phyloP scores from a whole-genome alignment of 2,329 filamentous ascomycete species.

The Stemphylium vesicarium region DNA sequence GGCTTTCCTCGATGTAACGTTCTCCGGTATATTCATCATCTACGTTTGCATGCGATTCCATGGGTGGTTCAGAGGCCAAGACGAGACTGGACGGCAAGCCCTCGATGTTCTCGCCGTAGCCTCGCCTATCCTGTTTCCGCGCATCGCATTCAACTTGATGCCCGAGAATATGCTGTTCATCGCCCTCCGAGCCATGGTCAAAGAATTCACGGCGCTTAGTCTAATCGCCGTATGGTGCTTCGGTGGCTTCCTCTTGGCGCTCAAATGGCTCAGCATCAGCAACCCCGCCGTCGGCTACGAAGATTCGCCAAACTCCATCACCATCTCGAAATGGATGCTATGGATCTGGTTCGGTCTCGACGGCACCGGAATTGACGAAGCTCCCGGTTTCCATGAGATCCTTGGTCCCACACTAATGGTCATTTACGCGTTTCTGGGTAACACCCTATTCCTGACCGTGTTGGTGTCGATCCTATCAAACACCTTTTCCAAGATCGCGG shows the following conservation, averaged over 20 bases:
- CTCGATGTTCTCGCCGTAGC: constrained; percentile 80
- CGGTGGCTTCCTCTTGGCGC: constrained; percentile 77
- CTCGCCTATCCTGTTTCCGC: constrained; percentile 77
- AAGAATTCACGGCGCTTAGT: constrained; percentile 80
- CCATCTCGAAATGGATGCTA: constrained; percentile 88
- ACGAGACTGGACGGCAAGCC: constrained; percentile 67
- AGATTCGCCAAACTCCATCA: constrained; percentile 63
- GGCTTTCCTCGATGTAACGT: constrained; percentile 84
- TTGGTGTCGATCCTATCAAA: constrained; percentile 86
- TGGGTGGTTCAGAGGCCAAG: constrained; percentile 61
- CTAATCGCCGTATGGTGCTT: constrained; percentile 82
- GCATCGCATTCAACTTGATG: constrained; percentile 81
- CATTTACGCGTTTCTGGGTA: constrained; percentile 82
- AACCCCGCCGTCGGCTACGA: constrained; percentile 39
- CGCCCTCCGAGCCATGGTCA: constrained; percentile 82
- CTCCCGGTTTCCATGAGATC: constrained; percentile 76
- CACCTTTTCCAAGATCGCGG: constrained; percentile 79
- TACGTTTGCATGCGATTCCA: constrained; percentile 74
- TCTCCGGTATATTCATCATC: constrained; percentile 71
- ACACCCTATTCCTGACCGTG: constrained; percentile 88
- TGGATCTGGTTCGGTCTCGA: constrained; percentile 93
- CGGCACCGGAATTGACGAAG: constrained; percentile 63
- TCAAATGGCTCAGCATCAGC: constrained; percentile 73
- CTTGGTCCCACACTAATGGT: constrained; percentile 82
- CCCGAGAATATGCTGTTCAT: constrained; percentile 86